Evolutionary conservation across 805 yeast genomes (phyloP), one percentile per base, ranked within the genome.

Genomic region (Cyberlindnera euphorbiae): DNA sequence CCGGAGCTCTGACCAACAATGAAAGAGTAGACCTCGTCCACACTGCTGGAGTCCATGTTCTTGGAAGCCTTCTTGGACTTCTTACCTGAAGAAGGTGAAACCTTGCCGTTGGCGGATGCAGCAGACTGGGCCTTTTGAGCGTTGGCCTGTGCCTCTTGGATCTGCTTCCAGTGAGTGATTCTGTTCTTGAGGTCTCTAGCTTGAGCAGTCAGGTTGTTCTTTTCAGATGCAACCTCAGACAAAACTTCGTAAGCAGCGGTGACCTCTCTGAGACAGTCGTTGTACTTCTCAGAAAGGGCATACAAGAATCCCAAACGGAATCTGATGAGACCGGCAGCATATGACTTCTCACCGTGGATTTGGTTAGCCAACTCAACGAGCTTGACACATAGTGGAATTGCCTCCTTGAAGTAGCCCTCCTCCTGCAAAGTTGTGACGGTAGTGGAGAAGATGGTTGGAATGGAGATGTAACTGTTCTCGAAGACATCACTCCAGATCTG

Each of bases 291-390:
- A 19, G 59, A 46, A 21, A 73, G 60, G 23, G 81, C 73, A 34
- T 75, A 69, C 29, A 77, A 58, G 51, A 81, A 81, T 17, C 82
- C 77, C n/a, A 72, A 57, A 58, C 90, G 85, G 64, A 78, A 84
- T 47, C 73, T 71, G 44, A 82, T 64, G 44, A 76, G 67, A 16
- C 79, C 95, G 18, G 81, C 70, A 37, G 78, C 71, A 47, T 75
- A 76, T 11, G 82, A 71, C 10, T 68, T 63, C 13, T 62, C 71
- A 32, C 89, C 93, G 52, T 75, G 75, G 30, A 74, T 49, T 17
- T 59, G 44, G 13, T 58, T 55, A 40, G 82, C 72, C 25, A 82
- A 55, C 2, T 64, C 71, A 39, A 77, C 58, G 3, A 87, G 74
- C 30, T 64, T 62, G 32, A 67, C 61, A 50, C 77, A 73, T 45